These are phyloP conservation scores for Borovskyia barvae DNA, from an alignment of 208 protist genomes.

Conservation along the genomic window DNA sequence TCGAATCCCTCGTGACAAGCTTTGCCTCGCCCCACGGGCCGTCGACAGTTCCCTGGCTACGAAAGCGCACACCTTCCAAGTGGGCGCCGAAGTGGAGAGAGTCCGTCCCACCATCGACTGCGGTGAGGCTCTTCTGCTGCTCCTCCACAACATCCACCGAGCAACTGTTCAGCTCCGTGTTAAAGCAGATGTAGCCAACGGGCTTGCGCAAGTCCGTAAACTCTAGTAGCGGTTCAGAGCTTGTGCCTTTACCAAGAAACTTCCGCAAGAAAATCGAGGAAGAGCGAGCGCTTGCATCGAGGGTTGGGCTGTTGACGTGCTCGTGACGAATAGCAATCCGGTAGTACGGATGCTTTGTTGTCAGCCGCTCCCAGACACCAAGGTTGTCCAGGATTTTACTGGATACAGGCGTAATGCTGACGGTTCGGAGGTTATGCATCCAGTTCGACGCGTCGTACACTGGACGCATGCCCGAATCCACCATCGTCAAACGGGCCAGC, in stretches of 20 bases:
- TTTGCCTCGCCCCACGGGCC: constrained; percentile 46
- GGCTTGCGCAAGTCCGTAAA: constrained; percentile 80
- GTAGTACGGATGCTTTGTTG: constrained; percentile 86
- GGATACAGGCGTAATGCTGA: constrained; percentile 78
- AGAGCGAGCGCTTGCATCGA: constrained; percentile 37
- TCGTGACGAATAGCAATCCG: constrained; percentile 85
- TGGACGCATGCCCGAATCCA: constrained; percentile 48
- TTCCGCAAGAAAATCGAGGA: constrained; percentile 57
- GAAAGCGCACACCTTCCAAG: constrained; percentile 44
- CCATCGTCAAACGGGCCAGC: constrained; percentile 59
- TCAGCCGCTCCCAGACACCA: constrained; percentile 56
- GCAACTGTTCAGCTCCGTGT: constrained; percentile 60
- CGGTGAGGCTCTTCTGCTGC: constrained; percentile 6
- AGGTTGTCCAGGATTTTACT: constrained; percentile 84
- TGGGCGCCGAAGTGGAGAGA: constrained; percentile 50
- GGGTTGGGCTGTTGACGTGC: constrained; percentile 58
- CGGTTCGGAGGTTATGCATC: constrained; percentile 75
- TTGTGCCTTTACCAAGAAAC: constrained; percentile 38
- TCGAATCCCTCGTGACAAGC: constrained; percentile 24
- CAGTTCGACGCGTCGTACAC: constrained; percentile 54
- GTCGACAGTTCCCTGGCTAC: constrained; percentile 30
- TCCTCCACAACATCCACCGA: constrained; percentile 70
- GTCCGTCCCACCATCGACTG: constrained; percentile 21
- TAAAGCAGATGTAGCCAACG: constrained; percentile 83
- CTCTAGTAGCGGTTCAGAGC: constrained; percentile 64